Conservation (phyloP, 306 rosid species). For the Alnus rubra region DNA sequence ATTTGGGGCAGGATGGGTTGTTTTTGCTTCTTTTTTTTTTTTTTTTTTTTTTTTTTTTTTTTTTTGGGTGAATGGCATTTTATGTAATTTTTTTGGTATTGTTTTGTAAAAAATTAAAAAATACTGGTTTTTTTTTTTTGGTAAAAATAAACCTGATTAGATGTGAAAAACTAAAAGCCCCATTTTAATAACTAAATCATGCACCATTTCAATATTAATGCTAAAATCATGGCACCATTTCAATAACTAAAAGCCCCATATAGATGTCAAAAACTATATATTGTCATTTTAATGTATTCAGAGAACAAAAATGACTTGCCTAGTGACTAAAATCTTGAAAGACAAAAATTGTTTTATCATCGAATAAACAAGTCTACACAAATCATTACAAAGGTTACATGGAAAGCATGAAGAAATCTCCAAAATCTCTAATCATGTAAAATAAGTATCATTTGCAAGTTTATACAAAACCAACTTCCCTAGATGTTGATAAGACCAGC, state of each 20-base stretch:
- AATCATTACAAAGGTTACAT: not conserved
- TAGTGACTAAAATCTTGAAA: not conserved
- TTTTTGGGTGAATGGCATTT: too few relatives aligned
- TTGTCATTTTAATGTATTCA: not conserved
- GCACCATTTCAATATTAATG: not conserved
- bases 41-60: too few relatives aligned
- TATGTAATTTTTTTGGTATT: too few relatives aligned
- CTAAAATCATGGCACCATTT: constrained; percentile 1
- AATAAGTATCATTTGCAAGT: not conserved
- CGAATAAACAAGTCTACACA: not conserved
- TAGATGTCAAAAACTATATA: not conserved
- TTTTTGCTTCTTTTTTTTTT: too few relatives aligned
- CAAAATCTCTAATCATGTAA: not conserved
- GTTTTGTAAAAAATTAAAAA: too few relatives aligned
- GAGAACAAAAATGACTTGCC: not conserved
- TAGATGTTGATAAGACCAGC: not conserved
- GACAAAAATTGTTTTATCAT: not conserved
- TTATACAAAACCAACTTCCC: not conserved
- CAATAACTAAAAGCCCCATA: not conserved
- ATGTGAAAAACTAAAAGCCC: too few relatives aligned
- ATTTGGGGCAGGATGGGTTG: too few relatives aligned
- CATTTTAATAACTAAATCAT: too few relatives aligned
- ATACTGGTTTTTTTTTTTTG: too few relatives aligned
- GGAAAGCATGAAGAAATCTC: not conserved
- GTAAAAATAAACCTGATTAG: too few relatives aligned